Evolutionary conservation across 177 flowering plant genomes (phyloP), one percentile per base, ranked within the genome.

Genomic region (Vitis hybrid): DNA sequence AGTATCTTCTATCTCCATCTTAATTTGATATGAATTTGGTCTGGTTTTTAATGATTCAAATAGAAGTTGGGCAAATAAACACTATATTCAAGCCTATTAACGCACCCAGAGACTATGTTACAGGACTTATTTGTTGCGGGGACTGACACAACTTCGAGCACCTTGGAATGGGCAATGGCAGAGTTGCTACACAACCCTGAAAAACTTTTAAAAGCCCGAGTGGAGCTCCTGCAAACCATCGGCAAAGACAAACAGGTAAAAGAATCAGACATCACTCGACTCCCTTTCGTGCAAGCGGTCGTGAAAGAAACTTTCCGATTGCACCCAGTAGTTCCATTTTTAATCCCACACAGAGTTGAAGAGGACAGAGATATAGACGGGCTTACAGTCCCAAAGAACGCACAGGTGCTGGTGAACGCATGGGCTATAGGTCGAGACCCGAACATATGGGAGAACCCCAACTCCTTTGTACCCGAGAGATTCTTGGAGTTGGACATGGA

Each of bases 81-180:
- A 1, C 56, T 53, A 53, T 53, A 53, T 22, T 22, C 26, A 22
- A 22, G 26, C 26, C 26, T 2, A 22, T 22, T 22, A 22, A 22
- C 26, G 26, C 26, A 22, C 26, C 26, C 26, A 22, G 26, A 22
- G 26, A 22, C 26, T 22, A 22, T 22, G 26, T 53, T 11, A 51
- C 55, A 56, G 59, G 19, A 56, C 59, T n/a, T 56, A 56, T 56
- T 56, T 56, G 59, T 8, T 56, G 19, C 59, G 18, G 59, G 59
- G 19, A 56, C 18, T 56, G 19, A 56, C 16, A 56, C 59, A 56
- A 56, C 59, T 56, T 56, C 59, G 2, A 56, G 59, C 59, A 56
- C 59, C 12, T 56, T 56, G 21, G 59, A 56, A 56, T 56, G 59
- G 59, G 59, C 59, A 56, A 33, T 33, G 45, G 45, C 45, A 33